Percentiles rank a stretch among this genome's conserved stretches.
Conservation (phyloP, 2,329 filamentous ascomycete species). For the Sporothrix protearum region DNA sequence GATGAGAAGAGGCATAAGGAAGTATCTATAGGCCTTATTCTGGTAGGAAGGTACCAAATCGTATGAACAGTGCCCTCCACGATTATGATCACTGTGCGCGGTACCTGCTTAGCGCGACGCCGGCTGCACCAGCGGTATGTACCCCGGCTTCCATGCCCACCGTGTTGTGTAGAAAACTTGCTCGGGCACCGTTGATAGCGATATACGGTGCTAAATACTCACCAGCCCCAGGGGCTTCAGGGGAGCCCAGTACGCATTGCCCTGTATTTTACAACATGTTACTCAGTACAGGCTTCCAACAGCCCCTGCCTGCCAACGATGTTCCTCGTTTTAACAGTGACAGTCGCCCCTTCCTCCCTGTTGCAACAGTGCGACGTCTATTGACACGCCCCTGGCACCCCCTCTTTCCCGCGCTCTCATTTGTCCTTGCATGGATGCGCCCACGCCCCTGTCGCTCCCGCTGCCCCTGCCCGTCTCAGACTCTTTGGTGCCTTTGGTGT, state of each 20-base stretch:
- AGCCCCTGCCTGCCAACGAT: not conserved
- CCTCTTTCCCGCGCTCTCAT: slow-evolving; percentile 15
- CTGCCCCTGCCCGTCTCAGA: not conserved
- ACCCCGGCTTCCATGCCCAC: slow-evolving; percentile 5
- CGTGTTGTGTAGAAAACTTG: not conserved
- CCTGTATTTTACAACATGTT: not conserved
- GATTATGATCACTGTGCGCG: not conserved
- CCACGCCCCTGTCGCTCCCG: slow-evolving; percentile 16
- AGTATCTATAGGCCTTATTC: not conserved
- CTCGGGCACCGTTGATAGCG: not conserved
- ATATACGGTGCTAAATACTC: not conserved
- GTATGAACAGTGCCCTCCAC: too few species aligned
- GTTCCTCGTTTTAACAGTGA: not conserved
- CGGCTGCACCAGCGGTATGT: not conserved
- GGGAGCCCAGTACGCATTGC: not conserved
- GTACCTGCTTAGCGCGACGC: slow-evolving; percentile 1
- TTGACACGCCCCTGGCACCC: slow-evolving; percentile 9
- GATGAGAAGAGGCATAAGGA: not conserved
- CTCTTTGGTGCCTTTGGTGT: not conserved
- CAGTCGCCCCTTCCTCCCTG: slow-evolving; percentile 5
- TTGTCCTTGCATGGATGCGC: slow-evolving; percentile 15
- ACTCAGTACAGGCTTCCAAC: not conserved
- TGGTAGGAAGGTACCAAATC: not conserved
- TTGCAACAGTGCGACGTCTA: not conserved
- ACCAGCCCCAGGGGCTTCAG: not conserved